Conservation (phyloP, 768 basidiomycete species). For the Rhizopogon salebrosus region DNA sequence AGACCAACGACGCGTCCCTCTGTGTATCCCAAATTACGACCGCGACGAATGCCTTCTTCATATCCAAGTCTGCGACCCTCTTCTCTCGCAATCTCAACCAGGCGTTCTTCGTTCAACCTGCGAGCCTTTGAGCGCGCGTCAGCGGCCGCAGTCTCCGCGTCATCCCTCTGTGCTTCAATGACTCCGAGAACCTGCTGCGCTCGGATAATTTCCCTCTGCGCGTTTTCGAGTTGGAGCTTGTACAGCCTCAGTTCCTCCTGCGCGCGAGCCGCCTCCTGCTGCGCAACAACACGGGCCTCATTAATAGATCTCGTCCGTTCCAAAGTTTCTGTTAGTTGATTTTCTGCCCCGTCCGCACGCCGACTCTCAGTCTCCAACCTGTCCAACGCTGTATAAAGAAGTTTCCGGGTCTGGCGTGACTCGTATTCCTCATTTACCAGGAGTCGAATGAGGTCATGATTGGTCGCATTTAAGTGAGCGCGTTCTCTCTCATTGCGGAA, state of each 20-base stretch:
- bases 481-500: slow-evolving; percentile 32
- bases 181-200: slow-evolving; percentile 49
- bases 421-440: slow-evolving; percentile 39
- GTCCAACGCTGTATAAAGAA: slow-evolving; percentile 31
- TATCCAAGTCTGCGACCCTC: slow-evolving; percentile 50
- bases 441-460: slow-evolving; percentile 25
- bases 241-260: slow-evolving; percentile 51
- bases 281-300: slow-evolving; percentile 25
- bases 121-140: slow-evolving; percentile 42
- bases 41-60: slow-evolving; percentile 41
- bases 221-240: slow-evolving; percentile 52
- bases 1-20: slow-evolving; percentile 17
- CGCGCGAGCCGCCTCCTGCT: slow-evolving; percentile 24
- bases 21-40: slow-evolving; percentile 24
- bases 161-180: slow-evolving; percentile 42
- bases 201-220: slow-evolving; percentile 52
- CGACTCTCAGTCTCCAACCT: slow-evolving; percentile 32
- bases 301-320: slow-evolving; percentile 25
- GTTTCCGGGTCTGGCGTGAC: slow-evolving; percentile 32
- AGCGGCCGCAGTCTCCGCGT: slow-evolving; percentile 43
- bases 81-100: slow-evolving; percentile 46
- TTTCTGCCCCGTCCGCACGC: slow-evolving; percentile 32
- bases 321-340: slow-evolving; percentile 25
- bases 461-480: slow-evolving; percentile 24
- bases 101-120: slow-evolving; percentile 39